Percentiles rank a stretch among this genome's conserved stretches.
These are phyloP conservation scores for Penicillium macrosclerotiorum DNA, from an alignment of 495 filamentous ascomycete species.

Conservation along the genomic window DNA sequence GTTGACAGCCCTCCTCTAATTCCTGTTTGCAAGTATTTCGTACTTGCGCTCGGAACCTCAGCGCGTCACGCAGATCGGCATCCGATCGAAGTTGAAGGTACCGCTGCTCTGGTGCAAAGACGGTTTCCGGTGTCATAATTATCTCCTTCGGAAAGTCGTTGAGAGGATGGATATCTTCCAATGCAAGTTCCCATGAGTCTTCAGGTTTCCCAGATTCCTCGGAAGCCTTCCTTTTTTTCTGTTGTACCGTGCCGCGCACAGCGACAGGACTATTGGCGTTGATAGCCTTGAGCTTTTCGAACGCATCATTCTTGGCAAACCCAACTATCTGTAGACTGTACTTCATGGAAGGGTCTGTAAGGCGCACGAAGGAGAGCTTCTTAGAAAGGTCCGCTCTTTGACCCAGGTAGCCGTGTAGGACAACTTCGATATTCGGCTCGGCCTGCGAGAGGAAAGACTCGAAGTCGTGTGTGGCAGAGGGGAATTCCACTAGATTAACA, in stretches of 20 bases:
- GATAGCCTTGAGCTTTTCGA: slow-evolving; percentile 48
- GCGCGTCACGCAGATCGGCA: slow-evolving; percentile 56
- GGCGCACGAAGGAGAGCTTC: slow-evolving; percentile 65
- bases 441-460: slow-evolving; percentile 40
- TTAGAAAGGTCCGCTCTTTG: slow-evolving; percentile 60
- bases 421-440: slow-evolving; percentile 49
- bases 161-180: slow-evolving; percentile 62
- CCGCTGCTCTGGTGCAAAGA: slow-evolving; percentile 69
- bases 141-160: slow-evolving; percentile 78
- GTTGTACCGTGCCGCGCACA: slow-evolving; percentile 48
- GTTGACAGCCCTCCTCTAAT: slow-evolving; percentile 38
- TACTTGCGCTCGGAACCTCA: slow-evolving; percentile 56
- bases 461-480: slow-evolving; percentile 47
- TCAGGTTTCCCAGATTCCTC: slow-evolving; percentile 23
- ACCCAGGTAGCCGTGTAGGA: slow-evolving; percentile 71
- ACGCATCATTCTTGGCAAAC: slow-evolving; percentile 37
- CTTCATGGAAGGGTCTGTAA: slow-evolving; percentile 51
- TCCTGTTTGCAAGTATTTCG: slow-evolving; percentile 50
- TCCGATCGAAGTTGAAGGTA: slow-evolving; percentile 84
- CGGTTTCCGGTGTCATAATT: slow-evolving; percentile 65
- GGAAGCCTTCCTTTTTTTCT: slow-evolving; percentile 34
- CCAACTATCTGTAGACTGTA: slow-evolving; percentile 55
- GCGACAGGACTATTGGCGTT: slow-evolving; percentile 51
- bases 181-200: slow-evolving; percentile 56
- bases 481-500: slow-evolving; percentile 48